These are phyloP conservation scores for Diaporthe sp. DNA, from an alignment of 2,329 filamentous ascomycete species.

Conservation along the genomic window DNA sequence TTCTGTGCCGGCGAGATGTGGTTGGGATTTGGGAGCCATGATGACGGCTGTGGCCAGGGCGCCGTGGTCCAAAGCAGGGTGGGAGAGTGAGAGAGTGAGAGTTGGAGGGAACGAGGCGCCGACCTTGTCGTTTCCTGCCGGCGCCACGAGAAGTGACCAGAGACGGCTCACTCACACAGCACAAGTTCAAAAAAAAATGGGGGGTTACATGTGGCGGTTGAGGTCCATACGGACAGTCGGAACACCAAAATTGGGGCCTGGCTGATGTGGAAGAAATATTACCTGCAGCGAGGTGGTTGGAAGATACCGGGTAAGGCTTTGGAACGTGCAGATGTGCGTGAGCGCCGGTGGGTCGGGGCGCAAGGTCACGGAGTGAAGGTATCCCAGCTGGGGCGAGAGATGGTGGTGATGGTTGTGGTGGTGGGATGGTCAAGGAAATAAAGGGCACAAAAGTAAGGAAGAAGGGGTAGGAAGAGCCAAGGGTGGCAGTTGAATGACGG, in stretches of 20 bases:
- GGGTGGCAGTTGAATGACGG: slow-evolving; percentile 5
- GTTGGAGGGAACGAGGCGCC: slow-evolving; percentile 35
- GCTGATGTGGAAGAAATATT: background rate
- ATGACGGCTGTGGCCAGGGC: slow-evolving; percentile 36
- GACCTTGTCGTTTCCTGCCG: slow-evolving; percentile 39
- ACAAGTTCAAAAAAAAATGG: slow-evolving; percentile 12
- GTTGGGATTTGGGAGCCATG: slow-evolving; percentile 56
- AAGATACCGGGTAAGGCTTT: background rate
- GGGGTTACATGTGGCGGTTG: slow-evolving; percentile 36
- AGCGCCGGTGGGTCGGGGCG: background rate
- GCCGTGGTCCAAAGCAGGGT: slow-evolving; percentile 30
- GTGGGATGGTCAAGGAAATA: slow-evolving; percentile 14
- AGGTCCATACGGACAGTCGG: slow-evolving; percentile 29
- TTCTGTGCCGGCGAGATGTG: slow-evolving; percentile 46
- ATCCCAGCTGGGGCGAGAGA: slow-evolving; percentile 1
- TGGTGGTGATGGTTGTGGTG: slow-evolving; percentile 7
- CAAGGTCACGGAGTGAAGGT: slow-evolving; percentile 4
- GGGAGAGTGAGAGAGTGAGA: background rate
- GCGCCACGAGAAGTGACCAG: slow-evolving; percentile 37
- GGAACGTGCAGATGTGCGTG: slow-evolving; percentile 1
- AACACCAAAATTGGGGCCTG: slow-evolving; percentile 31
- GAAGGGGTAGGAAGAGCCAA: background rate
- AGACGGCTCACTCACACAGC: slow-evolving; percentile 25
- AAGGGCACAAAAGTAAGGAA: slow-evolving; percentile 24
- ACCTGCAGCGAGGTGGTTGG: background rate